These are phyloP conservation scores for Xerocomellus amylosporus DNA, from an alignment of 768 basidiomycete species.

Conservation along the genomic window DNA sequence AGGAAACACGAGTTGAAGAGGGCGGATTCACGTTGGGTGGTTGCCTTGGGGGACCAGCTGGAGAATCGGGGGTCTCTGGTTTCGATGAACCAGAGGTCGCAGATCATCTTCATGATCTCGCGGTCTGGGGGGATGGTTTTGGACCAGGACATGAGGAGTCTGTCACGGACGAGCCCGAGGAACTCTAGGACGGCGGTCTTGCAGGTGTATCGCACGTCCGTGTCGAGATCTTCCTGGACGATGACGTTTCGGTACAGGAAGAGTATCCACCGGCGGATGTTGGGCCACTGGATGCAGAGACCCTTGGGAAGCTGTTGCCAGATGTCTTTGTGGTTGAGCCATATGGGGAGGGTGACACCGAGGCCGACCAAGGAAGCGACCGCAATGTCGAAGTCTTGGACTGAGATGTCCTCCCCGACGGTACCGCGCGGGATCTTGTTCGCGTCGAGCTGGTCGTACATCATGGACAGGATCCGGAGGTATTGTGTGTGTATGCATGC, in stretches of 20 bases:
- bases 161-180: constrained; percentile 26
- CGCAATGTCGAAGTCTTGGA: constrained; percentile 10
- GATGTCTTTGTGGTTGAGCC: constrained; percentile 19
- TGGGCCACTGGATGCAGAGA: constrained; percentile 20
- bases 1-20: constrained; percentile 29
- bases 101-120: constrained; percentile 29
- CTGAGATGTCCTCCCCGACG: constrained; percentile 1
- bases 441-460: constrained; percentile 22
- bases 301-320: constrained; percentile 11
- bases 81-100: constrained; percentile 29
- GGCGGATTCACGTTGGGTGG: constrained; percentile 28
- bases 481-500: constrained; percentile 22
- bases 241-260: constrained; percentile 20
- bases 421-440: constrained; percentile 19
- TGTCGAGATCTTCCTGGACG: constrained; percentile 1
- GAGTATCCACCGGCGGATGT: constrained; percentile 29
- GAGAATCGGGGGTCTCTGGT: constrained; percentile 22
- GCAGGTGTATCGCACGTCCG: constrained; percentile 17
- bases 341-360: constrained; percentile 23
- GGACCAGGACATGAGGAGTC: constrained; percentile 28
- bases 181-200: constrained; percentile 27
- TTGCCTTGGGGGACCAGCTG: constrained; percentile 12
- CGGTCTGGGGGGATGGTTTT: constrained; percentile 21
- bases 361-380: constrained; percentile 18
- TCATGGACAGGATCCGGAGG: constrained; percentile 18